Evolutionary conservation across 2,329 filamentous ascomycete genomes (phyloP), one percentile per base, ranked within the genome.

Genomic region (Bisporella sp.): DNA sequence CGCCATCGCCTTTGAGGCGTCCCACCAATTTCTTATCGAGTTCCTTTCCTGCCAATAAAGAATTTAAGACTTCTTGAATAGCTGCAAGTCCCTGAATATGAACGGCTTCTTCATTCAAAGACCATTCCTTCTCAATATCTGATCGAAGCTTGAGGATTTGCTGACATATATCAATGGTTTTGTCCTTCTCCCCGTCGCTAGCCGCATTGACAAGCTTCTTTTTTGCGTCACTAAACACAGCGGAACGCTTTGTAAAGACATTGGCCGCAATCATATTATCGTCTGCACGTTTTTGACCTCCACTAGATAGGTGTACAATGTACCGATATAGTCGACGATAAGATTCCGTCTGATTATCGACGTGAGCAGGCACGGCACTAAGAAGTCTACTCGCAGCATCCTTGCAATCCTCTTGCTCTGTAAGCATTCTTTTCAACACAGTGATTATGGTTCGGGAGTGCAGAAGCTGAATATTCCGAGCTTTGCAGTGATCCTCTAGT

Each of bases 381-480:
- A 57, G 47, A 5, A 60, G 47, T 9, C 35, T 8, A 4, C 8
- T 37, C 2, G n/a, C 35, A 37, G 35, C 35, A 9, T 2, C 35
- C 35, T 37, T 37, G 35, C 35, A 37, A 9, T n/a, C 35, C 8
- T 37, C n/a, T 30, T 48, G 32, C 4, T 12, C 43, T 3, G 47
- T 44, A 32, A 57, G 43, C 49, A 59, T 55, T 21, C 49, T 49
- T 33, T 54, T 52, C 9, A 60, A 54, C 29, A 60, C 49, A 13
- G 55, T 55, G 28, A 59, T 39, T 31, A 60, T 56, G 4, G 55
- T 59, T 11, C 58, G 49, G 4, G 55, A 60, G 44, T 60, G 57
- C 1, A 53, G 53, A 5, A 60, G 54, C 37, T 59, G 57, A 33
- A 58, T 57, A 42, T 61, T 61, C 9, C 57, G 57, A 30, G 57